Evolutionary conservation across 164 flowering plant genomes (phyloP), one percentile per base, ranked within the genome.

Genomic region (Dillenia turbinata): DNA sequence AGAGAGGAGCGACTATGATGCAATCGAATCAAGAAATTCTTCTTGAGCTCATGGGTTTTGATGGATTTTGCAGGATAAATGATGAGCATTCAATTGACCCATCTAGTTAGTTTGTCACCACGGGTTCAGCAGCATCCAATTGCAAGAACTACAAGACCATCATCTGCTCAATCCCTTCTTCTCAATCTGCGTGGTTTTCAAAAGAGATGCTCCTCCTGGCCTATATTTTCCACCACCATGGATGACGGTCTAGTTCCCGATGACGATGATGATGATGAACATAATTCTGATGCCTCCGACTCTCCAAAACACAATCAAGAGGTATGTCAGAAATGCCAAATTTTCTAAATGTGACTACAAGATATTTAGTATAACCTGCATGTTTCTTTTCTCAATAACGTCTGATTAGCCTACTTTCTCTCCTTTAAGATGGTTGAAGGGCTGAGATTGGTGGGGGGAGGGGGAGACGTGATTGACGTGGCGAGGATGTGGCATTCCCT

Each of bases 191-290:
- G 11, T 52, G 13, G 59, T 58, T 45, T 26, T 52, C 59, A 54
- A 57, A 60, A 65, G 73, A 68, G 17, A 40, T 17, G 61, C 73
- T 66, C 69, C 48, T 64, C 59, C 26, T 62, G 73, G 64, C 76
- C 70, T 9, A 54, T 76, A 12, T 61, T 53, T 54, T 76, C 78
- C 16, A 75, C 71, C 53, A 47, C 74, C 26, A n/a, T 71, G 54
- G 73, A 75, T 65, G 86, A 73, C 61, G 74, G 59, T 51, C 44
- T 53, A 43, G 81, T 75, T 51, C 81, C 85, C 2, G 71, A 54
- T 59, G 75, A 84, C 54, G 65, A 84, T 3, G 85, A 75, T 47
- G 79, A 81, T 52, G 73, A 26, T n/a, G n/a, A n/a, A n/a, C n/a
- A n/a, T 10, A 63, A 55, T 54, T 66, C 52, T 33, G 68, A 77